Base-by-base conservation (phyloP, 2,329 filamentous ascomycete genomes). In the Intubia oerlemansii region DNA sequence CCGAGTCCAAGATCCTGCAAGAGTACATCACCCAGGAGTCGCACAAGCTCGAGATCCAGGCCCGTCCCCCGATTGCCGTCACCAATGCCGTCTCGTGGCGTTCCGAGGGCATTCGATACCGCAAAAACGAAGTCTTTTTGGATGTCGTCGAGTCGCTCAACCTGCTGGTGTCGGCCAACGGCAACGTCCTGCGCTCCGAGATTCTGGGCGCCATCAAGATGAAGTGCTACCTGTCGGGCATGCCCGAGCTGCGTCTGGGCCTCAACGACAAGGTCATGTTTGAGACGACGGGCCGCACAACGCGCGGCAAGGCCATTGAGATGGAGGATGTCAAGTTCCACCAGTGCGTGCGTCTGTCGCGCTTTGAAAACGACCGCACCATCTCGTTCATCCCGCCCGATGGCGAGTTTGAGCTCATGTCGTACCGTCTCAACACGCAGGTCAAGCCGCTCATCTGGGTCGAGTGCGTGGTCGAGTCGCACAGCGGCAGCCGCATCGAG, bases 271-370 rank as follows among this genome's bases (percentile, higher is more conserved):
- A 98, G 56, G 88, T 81, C 51, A 98, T 98, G 88, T 98, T 98
- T 46, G 88, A 98, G 56, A 91, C 82, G 4, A 98, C 88, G 0
- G 88, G 88, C 17, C 67, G 88, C 36, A 81, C 85, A 11, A 95
- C 85, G 23, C 62, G 88, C 44, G 88, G 88, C 35, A 98, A 98
- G 54, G 80, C 88, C 8, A 88, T 98, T 38, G 88, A 98, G 56
- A 98, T 98, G 88, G 88, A 98, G 46, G 88, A 98, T 42, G 88
- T 98, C 52, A 98, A 98, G 46, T 98, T 98, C 52, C 88, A 98
- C 54, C 88, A 98, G 51, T 98, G 88, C 47, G 88, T 98, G 38
- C 72, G 88, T 37, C 63, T 98, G 38, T 90, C 82, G 27, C 70
- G 88, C 39, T 98, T 98, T 54, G 88, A 98, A 52, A 98, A 95